Base-by-base conservation (phyloP, 2,329 filamentous ascomycete genomes). In the Ilyonectria mors-panacis region DNA sequence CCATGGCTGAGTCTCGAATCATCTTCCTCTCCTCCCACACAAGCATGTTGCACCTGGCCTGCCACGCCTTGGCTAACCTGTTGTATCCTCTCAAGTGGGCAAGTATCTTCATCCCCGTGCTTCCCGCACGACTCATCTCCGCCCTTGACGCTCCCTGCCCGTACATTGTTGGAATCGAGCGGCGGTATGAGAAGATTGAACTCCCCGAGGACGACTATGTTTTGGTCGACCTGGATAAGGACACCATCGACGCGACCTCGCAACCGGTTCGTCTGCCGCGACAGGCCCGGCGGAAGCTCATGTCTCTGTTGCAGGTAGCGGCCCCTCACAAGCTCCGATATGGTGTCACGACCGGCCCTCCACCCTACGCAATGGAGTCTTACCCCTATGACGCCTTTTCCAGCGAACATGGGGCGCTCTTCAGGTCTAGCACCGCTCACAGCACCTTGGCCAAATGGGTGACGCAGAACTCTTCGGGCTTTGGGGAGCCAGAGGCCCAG, bases 171-270 rank as follows among this genome's bases (percentile, higher is more conserved):
- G 96, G 96, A 55, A 94, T 99, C 65, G 96, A 99, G 82, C 89
- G 95, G 72, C 90, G 95, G 64, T 98, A 98, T 78, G 94, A 97
- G 74, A 90, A 90, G 64, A 89, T 94, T 53, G 92, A 94, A 73
- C 87, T 98, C 47, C 96, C 96, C 0, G 94, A 97, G 7, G 96
- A 98, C 75, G 96, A 98, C 77, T 98, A 95, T 79, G 95, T 98
- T 19, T 85, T 98, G 17, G 94, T 98, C 39, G 96, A 99, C 80
- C 85, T 99, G 58, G 96, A 99, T 80, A 91, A 93, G 78, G 93
- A 99, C 80, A 91, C 91, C 17, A 95, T 99, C 67, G 94, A 97
- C 77, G 93, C 94, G 55, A 96, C 94, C 1, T 86, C 89, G 6
- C 88, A 91, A 65, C 94, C 95, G n/a, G 87, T 89, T 53, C 87